phyloP scores from a whole-genome alignment of 805 yeast species.

The Tetrapisispora taiwanensis region DNA sequence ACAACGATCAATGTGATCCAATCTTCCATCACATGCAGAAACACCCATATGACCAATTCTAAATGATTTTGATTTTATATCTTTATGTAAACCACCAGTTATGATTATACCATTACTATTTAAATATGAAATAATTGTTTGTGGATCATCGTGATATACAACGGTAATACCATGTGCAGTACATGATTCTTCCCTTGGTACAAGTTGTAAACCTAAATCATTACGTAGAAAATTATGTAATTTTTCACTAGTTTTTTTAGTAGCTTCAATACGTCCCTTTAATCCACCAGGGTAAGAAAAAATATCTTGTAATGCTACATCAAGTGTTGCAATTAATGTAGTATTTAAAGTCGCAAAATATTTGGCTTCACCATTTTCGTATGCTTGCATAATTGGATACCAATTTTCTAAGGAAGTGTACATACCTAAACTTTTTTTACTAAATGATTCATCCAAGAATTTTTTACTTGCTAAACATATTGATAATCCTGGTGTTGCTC shows the following conservation, averaged over 20 bases:
- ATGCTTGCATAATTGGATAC: conserved; percentile 81
- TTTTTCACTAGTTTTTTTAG: conserved; percentile 48
- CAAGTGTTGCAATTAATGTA: conserved; percentile 73
- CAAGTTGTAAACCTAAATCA: conserved; percentile 55
- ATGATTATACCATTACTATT: conserved; percentile 62
- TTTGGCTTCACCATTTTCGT: conserved; percentile 61
- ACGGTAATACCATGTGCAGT: conserved; percentile 89
- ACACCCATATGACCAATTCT: conserved; percentile 96
- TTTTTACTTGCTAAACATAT: conserved; percentile 66
- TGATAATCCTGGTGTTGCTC: conserved; percentile 88
- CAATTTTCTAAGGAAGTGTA: conserved; percentile 65
- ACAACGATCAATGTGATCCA: conserved; percentile 45
- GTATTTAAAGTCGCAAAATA: conserved; percentile 98
- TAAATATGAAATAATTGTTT: conserved; percentile 47
- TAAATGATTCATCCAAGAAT: conserved; percentile 53
- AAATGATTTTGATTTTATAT: conserved; percentile 58
- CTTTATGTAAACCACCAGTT: conserved; percentile 86
- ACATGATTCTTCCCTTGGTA: conserved; percentile 32
- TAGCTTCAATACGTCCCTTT: conserved; percentile 52
- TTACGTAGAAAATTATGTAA: conserved; percentile 50
- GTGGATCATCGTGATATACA: conserved; percentile 59
- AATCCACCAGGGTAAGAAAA: conserved; percentile 34
- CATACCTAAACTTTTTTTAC: conserved; percentile 28
- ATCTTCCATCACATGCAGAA: conserved; percentile 47
- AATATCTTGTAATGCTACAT: conserved; percentile 65